Percentiles rank a stretch among this genome's conserved stretches.
These are phyloP conservation scores for Royoungia palumana DNA, from an alignment of 768 basidiomycete species.

Conservation along the genomic window DNA sequence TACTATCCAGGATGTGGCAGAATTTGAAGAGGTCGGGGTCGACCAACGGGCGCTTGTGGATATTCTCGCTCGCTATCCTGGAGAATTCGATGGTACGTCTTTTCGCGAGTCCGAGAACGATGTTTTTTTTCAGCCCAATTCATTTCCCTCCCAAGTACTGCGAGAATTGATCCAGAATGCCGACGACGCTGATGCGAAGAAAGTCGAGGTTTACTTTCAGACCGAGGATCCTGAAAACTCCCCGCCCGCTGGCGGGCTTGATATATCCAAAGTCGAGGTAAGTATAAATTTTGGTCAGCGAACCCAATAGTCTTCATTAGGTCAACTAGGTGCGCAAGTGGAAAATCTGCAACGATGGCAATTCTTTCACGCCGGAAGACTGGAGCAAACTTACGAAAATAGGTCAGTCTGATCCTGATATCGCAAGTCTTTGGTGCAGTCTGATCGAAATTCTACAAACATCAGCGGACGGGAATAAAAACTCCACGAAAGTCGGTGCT, in stretches of 20 bases:
- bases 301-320: neutral
- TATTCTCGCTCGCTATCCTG: slow-evolving; percentile 17
- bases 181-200: slow-evolving; percentile 41
- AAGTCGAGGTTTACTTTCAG: slow-evolving; percentile 37
- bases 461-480: slow-evolving; percentile 12
- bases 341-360: slow-evolving; percentile 14
- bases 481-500: slow-evolving; percentile 14
- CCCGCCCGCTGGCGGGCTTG: neutral
- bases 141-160: slow-evolving; percentile 30
- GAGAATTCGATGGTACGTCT: neutral
- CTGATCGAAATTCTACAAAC: neutral
- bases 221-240: slow-evolving; percentile 17
- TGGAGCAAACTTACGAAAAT: slow-evolving; percentile 16
- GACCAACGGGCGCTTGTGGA: slow-evolving; percentile 15
- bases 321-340: slow-evolving; percentile 6
- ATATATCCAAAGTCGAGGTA: neutral
- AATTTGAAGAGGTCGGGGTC: slow-evolving; percentile 14
- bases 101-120: neutral
- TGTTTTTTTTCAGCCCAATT: neutral
- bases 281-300: neutral
- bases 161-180: slow-evolving; percentile 55
- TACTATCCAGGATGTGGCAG: neutral
- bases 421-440: neutral
- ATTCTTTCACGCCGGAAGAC: neutral
- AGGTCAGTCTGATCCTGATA: too few relatives aligned